A percentile compares a stretch with the other conserved stretches of the same genome.
Evolutionary conservation across 345 rosid species (phyloP).

Genomic region (Zanthoxylum bungeanum): DNA sequence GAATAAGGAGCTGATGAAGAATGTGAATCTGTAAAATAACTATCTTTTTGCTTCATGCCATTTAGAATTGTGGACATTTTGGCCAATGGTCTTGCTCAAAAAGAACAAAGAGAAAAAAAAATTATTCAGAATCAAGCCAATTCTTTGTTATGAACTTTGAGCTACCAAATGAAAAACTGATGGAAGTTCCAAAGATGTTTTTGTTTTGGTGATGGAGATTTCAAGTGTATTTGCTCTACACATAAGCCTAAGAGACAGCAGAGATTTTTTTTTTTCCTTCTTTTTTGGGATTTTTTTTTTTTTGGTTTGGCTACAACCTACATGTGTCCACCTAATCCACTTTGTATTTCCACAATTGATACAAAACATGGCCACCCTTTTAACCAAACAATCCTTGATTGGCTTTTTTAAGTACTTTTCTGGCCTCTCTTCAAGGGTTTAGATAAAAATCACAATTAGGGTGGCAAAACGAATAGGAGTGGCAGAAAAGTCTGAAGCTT

Average conservation of each 20-base stretch:
- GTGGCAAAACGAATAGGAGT: too few species aligned
- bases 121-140: too few species aligned
- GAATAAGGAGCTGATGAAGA: conserved; percentile 23
- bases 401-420: background rate
- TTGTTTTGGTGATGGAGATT: conserved; percentile 27
- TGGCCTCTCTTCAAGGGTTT: conserved; percentile 8
- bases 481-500: too few species aligned
- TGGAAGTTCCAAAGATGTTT: conserved; percentile 1
- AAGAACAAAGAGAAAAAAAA: too few species aligned
- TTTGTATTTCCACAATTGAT: background rate
- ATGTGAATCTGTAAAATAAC: conserved; percentile 26
- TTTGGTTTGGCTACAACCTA: too few species aligned
- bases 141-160: conserved; percentile 12
- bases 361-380: background rate
- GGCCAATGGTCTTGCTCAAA: conserved; percentile 2
- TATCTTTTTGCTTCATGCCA: conserved; percentile 21
- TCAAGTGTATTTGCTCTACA: conserved; percentile 17
- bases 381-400: background rate
- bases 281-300: too few species aligned
- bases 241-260: conserved; percentile 7
- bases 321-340: background rate
- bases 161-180: conserved; percentile 1
- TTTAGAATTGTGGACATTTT: conserved; percentile 31
- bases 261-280: background rate
- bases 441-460: too few species aligned